phyloP scores from a whole-genome alignment of 208 protist species.

The Phytomonas francai region DNA sequence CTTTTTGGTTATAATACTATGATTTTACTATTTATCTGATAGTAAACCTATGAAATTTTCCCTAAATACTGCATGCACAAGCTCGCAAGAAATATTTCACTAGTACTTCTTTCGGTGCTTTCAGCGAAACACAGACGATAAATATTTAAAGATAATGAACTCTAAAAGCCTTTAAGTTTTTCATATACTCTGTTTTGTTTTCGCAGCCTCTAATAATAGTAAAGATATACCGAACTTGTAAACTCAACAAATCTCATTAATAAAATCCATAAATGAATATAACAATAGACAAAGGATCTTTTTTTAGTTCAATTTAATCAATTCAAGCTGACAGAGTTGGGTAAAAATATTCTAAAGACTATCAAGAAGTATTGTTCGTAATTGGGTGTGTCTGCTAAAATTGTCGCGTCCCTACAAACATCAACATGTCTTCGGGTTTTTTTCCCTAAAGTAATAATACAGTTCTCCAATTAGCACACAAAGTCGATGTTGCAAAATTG shows the following conservation, averaged over 20 bases:
- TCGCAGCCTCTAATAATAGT: background rate
- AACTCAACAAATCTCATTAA: background rate
- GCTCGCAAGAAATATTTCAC: background rate
- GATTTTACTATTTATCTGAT: background rate
- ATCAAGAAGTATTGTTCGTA: background rate
- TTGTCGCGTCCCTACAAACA: background rate
- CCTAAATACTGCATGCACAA: background rate
- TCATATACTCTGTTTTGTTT: background rate
- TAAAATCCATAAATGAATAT: background rate
- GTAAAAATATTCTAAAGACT: background rate
- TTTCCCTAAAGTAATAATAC: background rate
- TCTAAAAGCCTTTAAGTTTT: background rate
- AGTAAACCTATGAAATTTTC: constrained; percentile 1
- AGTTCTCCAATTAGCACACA: background rate
- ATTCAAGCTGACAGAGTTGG: background rate
- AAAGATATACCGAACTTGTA: background rate
- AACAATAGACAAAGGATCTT: background rate
- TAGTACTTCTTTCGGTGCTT: background rate
- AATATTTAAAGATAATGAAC: background rate
- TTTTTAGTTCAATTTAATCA: background rate
- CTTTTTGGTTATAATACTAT: background rate
- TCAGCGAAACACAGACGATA: background rate
- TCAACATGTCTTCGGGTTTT: background rate
- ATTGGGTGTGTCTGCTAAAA: background rate
- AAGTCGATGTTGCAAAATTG: background rate